Evolutionary conservation across 2,329 filamentous ascomycete genomes (phyloP).

Genomic region (Ophiocordyceps sinensis): DNA sequence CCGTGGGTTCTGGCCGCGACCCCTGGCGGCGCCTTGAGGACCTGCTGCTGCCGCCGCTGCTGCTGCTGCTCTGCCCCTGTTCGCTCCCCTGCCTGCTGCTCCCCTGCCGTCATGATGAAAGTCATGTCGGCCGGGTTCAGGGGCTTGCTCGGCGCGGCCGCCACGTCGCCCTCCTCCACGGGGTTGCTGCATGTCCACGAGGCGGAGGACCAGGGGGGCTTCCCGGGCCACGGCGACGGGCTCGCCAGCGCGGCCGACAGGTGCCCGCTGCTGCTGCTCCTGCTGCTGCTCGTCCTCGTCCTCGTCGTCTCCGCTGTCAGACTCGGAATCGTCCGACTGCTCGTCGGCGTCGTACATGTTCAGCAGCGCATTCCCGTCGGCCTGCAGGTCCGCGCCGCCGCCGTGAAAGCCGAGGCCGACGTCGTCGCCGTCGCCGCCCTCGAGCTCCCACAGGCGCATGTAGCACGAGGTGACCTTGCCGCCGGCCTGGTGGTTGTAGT

Average conservation of each 20-base stretch:
- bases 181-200: conserved; percentile 25
- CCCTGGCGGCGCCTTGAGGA: neutral
- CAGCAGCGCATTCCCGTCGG: neutral
- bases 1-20: conserved; percentile 1
- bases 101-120: neutral
- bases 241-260: conserved; percentile 5
- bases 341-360: conserved; percentile 15
- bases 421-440: conserved; percentile 57
- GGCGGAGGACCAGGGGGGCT: conserved; percentile 40
- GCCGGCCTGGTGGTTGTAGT: conserved; percentile 58
- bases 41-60: neutral
- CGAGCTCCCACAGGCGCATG: conserved; percentile 79
- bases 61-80: conserved; percentile 1
- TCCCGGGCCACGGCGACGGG: conserved; percentile 36
- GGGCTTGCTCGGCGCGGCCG: neutral
- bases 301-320: conserved; percentile 11
- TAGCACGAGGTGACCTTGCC: conserved; percentile 52
- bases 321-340: conserved; percentile 17
- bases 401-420: conserved; percentile 25
- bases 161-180: neutral
- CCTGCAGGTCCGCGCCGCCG: neutral
- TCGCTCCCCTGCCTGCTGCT: conserved; percentile 10
- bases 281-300: conserved; percentile 9
- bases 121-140: neutral
- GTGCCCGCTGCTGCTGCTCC: neutral